A percentile compares a stretch with the other conserved stretches of the same genome.
phyloP scores from a whole-genome alignment of 345 rosid genomes.

The Citrus sp. region DNA sequence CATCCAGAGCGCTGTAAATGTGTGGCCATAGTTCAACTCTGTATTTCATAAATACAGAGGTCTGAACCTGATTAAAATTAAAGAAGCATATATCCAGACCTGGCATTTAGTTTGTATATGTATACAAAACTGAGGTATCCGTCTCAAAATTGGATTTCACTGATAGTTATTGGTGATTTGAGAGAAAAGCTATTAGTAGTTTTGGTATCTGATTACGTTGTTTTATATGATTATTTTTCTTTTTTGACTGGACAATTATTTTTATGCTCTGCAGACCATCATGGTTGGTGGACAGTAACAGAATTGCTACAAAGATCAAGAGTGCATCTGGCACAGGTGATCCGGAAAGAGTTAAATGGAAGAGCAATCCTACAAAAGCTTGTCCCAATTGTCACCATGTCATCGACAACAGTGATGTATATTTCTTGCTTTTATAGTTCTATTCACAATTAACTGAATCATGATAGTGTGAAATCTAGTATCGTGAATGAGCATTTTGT shows the following conservation, averaged over 20 bases:
- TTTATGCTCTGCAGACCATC: conserved; percentile 49
- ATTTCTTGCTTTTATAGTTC: conserved; percentile 12
- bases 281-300: conserved; percentile 81
- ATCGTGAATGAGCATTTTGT: neutral
- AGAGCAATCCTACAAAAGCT: conserved; percentile 77
- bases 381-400: conserved; percentile 76
- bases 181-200: neutral
- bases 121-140: too few relatives aligned
- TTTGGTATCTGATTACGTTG: neutral
- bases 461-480: neutral
- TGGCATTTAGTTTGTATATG: too few relatives aligned
- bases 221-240: neutral
- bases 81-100: too few relatives aligned
- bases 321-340: conserved; percentile 56
- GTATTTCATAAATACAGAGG: too few relatives aligned
- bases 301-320: conserved; percentile 83
- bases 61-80: too few relatives aligned
- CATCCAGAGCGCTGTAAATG: too few relatives aligned
- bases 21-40: too few relatives aligned
- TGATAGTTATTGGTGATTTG: too few relatives aligned
- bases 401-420: conserved; percentile 89
- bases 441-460: neutral
- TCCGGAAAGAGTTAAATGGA: conserved; percentile 54
- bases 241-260: conserved; percentile 3
- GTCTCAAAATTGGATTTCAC: too few relatives aligned